Base-by-base conservation (phyloP, 192 early-diverging fungal species). In the Linderina pennispora region DNA sequence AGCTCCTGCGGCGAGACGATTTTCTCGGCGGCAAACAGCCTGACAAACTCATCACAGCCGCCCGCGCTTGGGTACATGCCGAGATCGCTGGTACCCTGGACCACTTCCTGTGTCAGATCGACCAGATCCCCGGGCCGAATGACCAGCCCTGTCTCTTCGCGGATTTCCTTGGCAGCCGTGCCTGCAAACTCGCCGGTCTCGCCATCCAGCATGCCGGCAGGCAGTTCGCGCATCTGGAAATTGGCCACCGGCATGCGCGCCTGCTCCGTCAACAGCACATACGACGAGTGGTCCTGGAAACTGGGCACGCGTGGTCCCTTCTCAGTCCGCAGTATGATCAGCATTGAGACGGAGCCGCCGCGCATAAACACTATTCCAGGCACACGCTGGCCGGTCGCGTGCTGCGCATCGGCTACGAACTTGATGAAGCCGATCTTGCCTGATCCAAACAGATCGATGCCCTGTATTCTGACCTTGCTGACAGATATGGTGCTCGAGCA, bases 131-230 rank as follows among this genome's bases (percentile, higher is more conserved):
- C 33, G 1, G 76, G 76, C 17, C 61, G 49, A 14, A 93, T 74
- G 2, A 43, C 43, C 8, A 93, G 64, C 13, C 87, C 91, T 8
- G 85, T 88, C 53, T 93, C 91, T 58, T 93, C 91, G 21, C 85
- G 48, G 4, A 93, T 72, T 43, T 93, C 91, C 4, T 79, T 66
- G 4, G 86, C 86, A 14, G 87, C 88, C 14, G 76, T 74, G 13
- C 91, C 91, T 5, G 71, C 55, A 78, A 93, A 90, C 53, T 75
- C 70, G 15, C 80, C 81, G 20, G 71, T 75, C 17, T 25, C 23
- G 25, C 70, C 87, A 50, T 91, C 86, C 23, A 90, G 52, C 91
- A 94, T 94, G 1, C 88, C 88, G 1, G 91, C 91, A 1, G 91
- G 91, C 23, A 94, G 66, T 58, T 91, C 91, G 35, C 71, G 53